These are phyloP conservation scores for Colletotrichum australisinense DNA, from an alignment of 2,329 filamentous ascomycete species.

Conservation along the genomic window DNA sequence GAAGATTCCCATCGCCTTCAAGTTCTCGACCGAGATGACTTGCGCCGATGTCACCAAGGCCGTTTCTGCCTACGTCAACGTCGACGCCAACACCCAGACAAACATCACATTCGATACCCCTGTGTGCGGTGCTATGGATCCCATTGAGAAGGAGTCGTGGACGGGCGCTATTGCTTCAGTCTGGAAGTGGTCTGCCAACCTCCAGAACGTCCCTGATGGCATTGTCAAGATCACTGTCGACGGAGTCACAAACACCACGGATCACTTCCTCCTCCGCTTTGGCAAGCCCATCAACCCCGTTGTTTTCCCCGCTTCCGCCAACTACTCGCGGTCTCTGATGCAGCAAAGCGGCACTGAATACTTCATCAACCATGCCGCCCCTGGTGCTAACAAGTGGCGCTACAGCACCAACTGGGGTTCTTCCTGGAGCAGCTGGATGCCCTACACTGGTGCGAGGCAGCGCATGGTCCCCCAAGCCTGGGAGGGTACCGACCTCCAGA, in stretches of 20 bases:
- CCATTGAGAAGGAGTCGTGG: constrained; percentile 47
- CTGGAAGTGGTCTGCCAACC: constrained; percentile 64
- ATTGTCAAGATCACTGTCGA: constrained; percentile 68
- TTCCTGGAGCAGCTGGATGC: constrained; percentile 67
- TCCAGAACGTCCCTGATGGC: constrained; percentile 69
- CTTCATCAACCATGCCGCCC: constrained; percentile 68
- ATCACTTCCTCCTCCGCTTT: constrained; percentile 69
- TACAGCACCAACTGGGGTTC: constrained; percentile 72
- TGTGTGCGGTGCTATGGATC: constrained; percentile 54
- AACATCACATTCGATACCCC: constrained; percentile 56
- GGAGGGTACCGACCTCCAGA: constrained; percentile 68
- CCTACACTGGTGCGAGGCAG: constrained; percentile 63
- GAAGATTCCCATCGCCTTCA: constrained; percentile 56
- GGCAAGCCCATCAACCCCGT: constrained; percentile 69
- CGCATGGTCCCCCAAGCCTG: constrained; percentile 61
- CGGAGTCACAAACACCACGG: constrained; percentile 60
- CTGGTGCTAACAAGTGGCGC: constrained; percentile 71
- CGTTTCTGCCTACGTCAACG: constrained; percentile 65
- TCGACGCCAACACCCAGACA: constrained; percentile 55
- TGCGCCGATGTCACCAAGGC: constrained; percentile 64
- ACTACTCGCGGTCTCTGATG: constrained; percentile 63
- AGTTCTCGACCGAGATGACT: constrained; percentile 71
- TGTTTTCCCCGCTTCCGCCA: constrained; percentile 65
- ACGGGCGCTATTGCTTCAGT: constrained; percentile 64
- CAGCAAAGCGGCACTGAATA: constrained; percentile 47